Evolutionary conservation across 805 yeast species (phyloP), one percentile per base, ranked within the genome.

Genomic region (Metschnikowia rubicola): DNA sequence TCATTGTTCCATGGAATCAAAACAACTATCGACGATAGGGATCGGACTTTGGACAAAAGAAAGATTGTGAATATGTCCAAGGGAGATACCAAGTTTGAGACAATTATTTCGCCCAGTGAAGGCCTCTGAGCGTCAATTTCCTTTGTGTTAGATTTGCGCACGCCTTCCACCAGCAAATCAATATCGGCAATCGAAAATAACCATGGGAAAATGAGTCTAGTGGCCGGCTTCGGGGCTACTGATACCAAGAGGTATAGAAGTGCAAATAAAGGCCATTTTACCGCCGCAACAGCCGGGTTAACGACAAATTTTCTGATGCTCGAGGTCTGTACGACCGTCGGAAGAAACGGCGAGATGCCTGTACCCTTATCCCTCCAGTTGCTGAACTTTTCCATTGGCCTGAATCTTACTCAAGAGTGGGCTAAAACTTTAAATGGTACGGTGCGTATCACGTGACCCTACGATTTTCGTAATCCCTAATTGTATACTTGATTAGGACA

Each of bases 261-360:
- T 12, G 41, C 1, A 57, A 39, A 29, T 52, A 69, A 35, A 6
- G 75, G 75, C 30, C 66, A 49, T 50, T 69, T 68, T n/a, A 66
- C 21, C 10, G 61, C 41, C 44, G 57, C 40, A 19, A 55, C n/a
- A 3, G 48, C 33, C 7, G 53, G 51, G 26, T 49, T 52, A 12
- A 47, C 35, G 4, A 57, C 32, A 28, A 44, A 45, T 21, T 53
- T 52, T 7, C 48, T 28, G 10, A 48, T 4, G 2, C 51, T 21
- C 11, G 50, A 33, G 30, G 49, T 44, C 4, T 74, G 61, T 36
- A 62, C 50, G n/a, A 67, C 55, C 0, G 62, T 54, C 1, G 96
- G 96, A 68, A 86, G 71, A 55, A 88, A 89, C 3, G 97, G 97
- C 0, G 96, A 84, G 32, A 90, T 86, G n/a, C 97, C 97, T 1